A percentile compares a stretch with the other conserved stretches of the same genome.
phyloP scores from a whole-genome alignment of 768 basidiomycete genomes.

The Macrolepiota dolichaula region DNA sequence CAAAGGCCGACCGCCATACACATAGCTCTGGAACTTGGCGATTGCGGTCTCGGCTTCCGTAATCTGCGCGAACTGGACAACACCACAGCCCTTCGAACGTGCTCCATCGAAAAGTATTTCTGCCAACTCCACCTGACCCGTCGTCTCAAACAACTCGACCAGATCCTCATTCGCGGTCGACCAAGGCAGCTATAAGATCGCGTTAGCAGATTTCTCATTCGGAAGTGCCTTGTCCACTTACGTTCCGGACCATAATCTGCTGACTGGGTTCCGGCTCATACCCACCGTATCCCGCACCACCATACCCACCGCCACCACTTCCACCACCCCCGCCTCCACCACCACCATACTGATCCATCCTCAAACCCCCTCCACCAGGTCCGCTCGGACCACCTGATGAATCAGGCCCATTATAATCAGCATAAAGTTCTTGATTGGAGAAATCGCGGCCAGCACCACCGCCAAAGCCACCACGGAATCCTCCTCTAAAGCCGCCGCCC shows the following conservation, averaged over 20 bases:
- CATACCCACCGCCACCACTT: constrained; percentile 29
- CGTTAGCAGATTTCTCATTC: not conserved
- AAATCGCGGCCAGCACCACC: constrained; percentile 71
- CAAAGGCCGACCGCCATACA: constrained; percentile 89
- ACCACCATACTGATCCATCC: constrained; percentile 34
- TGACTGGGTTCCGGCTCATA: constrained; percentile 81
- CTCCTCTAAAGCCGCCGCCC: constrained; percentile 52
- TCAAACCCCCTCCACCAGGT: constrained; percentile 33
- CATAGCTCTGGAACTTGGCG: constrained; percentile 93
- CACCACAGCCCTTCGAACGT: constrained; percentile 91
- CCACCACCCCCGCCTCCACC: constrained; percentile 28
- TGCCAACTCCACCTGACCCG: constrained; percentile 90
- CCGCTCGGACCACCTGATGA: constrained; percentile 41
- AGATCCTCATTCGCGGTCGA: constrained; percentile 98
- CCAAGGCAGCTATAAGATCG: constrained; percentile 77
- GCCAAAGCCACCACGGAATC: constrained; percentile 56
- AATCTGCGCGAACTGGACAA: constrained; percentile 90
- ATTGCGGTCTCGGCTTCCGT: constrained; percentile 93
- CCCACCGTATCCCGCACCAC: constrained; percentile 29
- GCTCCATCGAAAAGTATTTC: constrained; percentile 94
- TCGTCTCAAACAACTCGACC: constrained; percentile 97
- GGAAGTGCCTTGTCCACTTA: constrained; percentile 42
- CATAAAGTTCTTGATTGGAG: constrained; percentile 87
- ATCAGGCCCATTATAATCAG: constrained; percentile 90
- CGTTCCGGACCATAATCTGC: constrained; percentile 98